phyloP scores from a whole-genome alignment of 2,329 filamentous ascomycete genomes.

The Sporothrix pseudoabietina region DNA sequence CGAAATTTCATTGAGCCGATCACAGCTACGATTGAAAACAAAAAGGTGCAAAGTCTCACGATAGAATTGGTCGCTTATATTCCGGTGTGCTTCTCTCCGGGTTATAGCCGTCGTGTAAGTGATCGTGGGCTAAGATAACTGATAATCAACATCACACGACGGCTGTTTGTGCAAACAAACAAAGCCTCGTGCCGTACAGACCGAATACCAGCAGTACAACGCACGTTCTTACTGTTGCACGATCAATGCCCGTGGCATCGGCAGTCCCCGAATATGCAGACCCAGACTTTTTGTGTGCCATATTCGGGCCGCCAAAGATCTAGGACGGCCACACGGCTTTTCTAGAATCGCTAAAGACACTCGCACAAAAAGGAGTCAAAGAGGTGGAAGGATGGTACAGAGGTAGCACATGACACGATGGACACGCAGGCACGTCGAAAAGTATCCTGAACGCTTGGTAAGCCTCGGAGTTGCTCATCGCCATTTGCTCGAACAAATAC shows the following conservation, averaged over 20 bases:
- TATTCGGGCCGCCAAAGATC: background rate
- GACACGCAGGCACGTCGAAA: background rate
- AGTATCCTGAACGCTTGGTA: background rate
- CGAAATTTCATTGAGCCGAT: background rate
- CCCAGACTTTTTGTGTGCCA: background rate
- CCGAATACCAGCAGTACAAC: background rate
- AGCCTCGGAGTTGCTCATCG: background rate
- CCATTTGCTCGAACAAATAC: background rate
- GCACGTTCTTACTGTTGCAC: background rate
- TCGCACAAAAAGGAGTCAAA: background rate
- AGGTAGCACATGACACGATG: background rate
- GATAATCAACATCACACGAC: background rate
- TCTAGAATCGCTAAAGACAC: no score
- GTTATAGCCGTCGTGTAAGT: constrained; percentile 15
- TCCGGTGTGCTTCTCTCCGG: background rate
- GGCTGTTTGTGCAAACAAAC: background rate
- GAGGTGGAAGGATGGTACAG: background rate
- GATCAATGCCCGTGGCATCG: background rate
- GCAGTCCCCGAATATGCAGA: background rate
- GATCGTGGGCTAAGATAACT: background rate
- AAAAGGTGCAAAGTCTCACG: background rate
- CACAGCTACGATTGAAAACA: background rate
- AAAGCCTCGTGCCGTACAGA: background rate
- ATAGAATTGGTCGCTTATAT: background rate
- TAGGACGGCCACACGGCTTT: no score